These are phyloP conservation scores for Lactifluus subvellereus DNA, from an alignment of 768 basidiomycete species.

Conservation along the genomic window DNA sequence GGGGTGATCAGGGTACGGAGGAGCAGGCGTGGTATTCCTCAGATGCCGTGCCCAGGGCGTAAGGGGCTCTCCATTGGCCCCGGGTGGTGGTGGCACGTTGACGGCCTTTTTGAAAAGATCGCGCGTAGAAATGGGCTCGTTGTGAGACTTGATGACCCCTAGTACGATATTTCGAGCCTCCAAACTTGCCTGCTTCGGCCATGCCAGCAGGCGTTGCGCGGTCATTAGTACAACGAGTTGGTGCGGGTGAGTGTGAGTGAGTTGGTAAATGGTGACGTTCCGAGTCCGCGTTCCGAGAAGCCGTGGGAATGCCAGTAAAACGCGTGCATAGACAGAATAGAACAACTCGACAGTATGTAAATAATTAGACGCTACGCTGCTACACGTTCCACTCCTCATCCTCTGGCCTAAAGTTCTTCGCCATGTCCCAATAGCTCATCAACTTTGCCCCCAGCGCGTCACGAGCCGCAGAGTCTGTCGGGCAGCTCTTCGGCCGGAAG, in stretches of 20 bases:
- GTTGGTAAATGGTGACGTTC: background rate
- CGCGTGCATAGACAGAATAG: background rate
- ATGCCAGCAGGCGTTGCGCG: conserved; percentile 3
- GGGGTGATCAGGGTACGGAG: conserved; percentile 41
- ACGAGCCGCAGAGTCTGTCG: conserved; percentile 79
- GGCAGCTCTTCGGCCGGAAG: conserved; percentile 79
- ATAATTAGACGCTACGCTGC: background rate
- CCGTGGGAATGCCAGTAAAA: conserved; percentile 1
- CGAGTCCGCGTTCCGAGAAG: too few relatives aligned
- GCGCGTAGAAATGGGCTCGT: conserved; percentile 27
- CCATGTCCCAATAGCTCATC: conserved; percentile 90
- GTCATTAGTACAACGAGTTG: background rate
- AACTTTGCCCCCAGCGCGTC: conserved; percentile 81
- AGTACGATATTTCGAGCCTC: conserved; percentile 28
- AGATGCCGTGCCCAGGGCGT: conserved; percentile 15
- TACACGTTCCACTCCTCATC: conserved; percentile 54
- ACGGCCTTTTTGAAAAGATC: conserved; percentile 30
- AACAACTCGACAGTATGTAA: background rate
- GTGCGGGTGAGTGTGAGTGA: background rate
- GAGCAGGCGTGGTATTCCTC: conserved; percentile 34
- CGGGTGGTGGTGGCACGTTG: conserved; percentile 19
- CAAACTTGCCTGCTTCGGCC: conserved; percentile 12
- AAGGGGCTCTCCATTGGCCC: background rate
- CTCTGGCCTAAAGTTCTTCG: conserved; percentile 84
- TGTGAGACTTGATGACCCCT: conserved; percentile 21